Base-by-base conservation (phyloP, 2,329 filamentous ascomycete genomes). In the Aspergillus ochraceoroseus region DNA sequence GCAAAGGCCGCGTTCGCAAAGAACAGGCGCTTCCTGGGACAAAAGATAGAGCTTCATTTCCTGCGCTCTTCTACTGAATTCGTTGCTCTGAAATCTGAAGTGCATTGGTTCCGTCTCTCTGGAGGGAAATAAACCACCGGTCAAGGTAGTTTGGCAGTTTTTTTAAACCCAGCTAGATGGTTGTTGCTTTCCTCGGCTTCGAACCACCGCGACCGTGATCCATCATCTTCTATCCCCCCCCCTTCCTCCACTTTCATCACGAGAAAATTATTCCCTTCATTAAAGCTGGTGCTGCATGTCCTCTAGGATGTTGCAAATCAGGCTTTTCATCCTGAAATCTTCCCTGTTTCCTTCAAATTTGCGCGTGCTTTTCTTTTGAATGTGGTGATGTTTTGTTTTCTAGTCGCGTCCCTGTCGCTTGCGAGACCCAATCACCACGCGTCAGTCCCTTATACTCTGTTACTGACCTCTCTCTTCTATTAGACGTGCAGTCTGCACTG, bases 351-450 rank as follows among this genome's bases (percentile, higher is more conserved):
- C 27, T 20, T 20, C 19, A 14, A 3, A 11, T 31, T 26, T 38
- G 29, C 33, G 28, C 30, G 7, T 37, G 19, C 20, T 33, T 18
- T 41, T 27, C 27, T 38, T 32, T 32, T 13, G n/a, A 7, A 20
- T 37, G 34, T 36, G 38, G 34, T 35, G 38, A 23, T 51, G 46
- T 52, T 47, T 37, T 47, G 22, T 27, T 42, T 34, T 47, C 29
- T 34, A 30, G 46, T 54, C 45, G 52, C 49, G 49, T 54, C 27
- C 32, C 44, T 39, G 41, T 32, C 27, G 38, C 25, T 17, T 32
- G 35, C 20, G 38, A 37, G 40, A 32, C 32, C 53, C 53, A 54
- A 54, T 54, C 52, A 53, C 22, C 47, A 56, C 53, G 53, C 53
- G 53, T 56, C 50, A 44, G 47, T 17, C 42, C 43, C 20, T 44